These are phyloP conservation scores for Physcia stellaris DNA, from an alignment of 495 filamentous ascomycete genomes.

Conservation along the genomic window DNA sequence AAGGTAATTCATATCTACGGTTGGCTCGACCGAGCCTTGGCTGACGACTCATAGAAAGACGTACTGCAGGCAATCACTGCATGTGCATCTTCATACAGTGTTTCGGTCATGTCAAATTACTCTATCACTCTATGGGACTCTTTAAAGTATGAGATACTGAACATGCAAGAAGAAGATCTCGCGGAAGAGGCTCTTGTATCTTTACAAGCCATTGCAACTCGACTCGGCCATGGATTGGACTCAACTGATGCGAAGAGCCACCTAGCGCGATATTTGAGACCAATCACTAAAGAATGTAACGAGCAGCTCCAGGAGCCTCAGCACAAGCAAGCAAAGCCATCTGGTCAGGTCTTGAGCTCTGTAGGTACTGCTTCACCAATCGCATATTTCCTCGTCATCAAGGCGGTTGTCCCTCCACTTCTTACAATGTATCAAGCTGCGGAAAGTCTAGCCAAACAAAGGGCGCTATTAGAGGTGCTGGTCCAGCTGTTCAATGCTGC, in stretches of 20 bases:
- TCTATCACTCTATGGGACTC: conserved; percentile 61
- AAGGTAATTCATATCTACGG: conserved; percentile 33
- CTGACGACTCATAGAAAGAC: conserved; percentile 39
- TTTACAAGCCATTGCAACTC: conserved; percentile 40
- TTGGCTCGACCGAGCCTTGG: conserved; percentile 17
- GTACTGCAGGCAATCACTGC: conserved; percentile 51
- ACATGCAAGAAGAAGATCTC: conserved; percentile 57
- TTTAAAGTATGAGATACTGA: conserved; percentile 64
- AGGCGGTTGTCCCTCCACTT: conserved; percentile 43
- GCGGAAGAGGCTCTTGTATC: conserved; percentile 44
- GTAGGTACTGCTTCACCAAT: conserved; percentile 40
- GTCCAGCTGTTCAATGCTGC: conserved; percentile 44
- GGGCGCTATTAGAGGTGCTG: conserved; percentile 52
- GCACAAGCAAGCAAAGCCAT: conserved; percentile 59
- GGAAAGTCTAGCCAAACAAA: conserved; percentile 50
- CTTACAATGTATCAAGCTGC: conserved; percentile 51
- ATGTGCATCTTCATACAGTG: conserved; percentile 46
- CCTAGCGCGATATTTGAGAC: conserved; percentile 46
- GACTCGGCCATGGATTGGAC: conserved; percentile 39
- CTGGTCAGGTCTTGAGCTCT: conserved; percentile 46
- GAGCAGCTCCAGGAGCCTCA: conserved; percentile 63
- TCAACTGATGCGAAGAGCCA: conserved; percentile 34
- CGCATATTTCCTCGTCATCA: conserved; percentile 40
- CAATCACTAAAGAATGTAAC: conserved; percentile 56
- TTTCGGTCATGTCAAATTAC: conserved; percentile 49